These are phyloP conservation scores for Dovyalis caffra DNA, from an alignment of 345 rosid genomes.

Conservation along the genomic window DNA sequence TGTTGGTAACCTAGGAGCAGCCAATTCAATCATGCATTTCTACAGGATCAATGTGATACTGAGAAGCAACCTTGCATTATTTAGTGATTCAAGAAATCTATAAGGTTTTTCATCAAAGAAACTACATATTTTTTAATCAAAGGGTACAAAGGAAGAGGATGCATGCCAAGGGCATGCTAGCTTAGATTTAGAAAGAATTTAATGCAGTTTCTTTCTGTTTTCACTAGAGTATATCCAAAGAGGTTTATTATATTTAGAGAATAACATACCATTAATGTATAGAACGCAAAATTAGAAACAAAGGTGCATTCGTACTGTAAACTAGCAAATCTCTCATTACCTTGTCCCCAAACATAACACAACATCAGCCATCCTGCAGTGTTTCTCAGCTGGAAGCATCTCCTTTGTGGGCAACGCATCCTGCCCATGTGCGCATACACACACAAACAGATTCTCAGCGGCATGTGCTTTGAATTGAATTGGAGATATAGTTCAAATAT, in stretches of 20 bases:
- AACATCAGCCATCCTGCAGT: slow-evolving; percentile 86
- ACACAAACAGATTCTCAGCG: slow-evolving; percentile 6
- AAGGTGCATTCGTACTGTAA: neutral
- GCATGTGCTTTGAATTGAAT: neutral
- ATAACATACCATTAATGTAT: neutral
- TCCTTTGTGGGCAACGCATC: slow-evolving; percentile 88
- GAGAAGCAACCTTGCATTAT: neutral
- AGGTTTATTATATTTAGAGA: neutral
- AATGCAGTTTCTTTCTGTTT: neutral
- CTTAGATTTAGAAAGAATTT: neutral
- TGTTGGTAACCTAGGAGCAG: neutral
- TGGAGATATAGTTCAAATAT: neutral
- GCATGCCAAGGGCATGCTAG: neutral
- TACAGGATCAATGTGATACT: neutral
- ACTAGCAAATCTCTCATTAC: slow-evolving; percentile 23
- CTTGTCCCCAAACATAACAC: slow-evolving; percentile 95
- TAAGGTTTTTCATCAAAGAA: neutral
- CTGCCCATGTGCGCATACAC: slow-evolving; percentile 33
- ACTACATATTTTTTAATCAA: neutral
- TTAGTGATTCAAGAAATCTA: neutral
- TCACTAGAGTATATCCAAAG: neutral
- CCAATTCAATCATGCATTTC: neutral
- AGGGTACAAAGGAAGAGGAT: too few relatives aligned
- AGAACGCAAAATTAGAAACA: neutral
- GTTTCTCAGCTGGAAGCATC: slow-evolving; percentile 83